phyloP scores from a whole-genome alignment of 2,329 filamentous ascomycete species.

The Metarhizium guizhouense region DNA sequence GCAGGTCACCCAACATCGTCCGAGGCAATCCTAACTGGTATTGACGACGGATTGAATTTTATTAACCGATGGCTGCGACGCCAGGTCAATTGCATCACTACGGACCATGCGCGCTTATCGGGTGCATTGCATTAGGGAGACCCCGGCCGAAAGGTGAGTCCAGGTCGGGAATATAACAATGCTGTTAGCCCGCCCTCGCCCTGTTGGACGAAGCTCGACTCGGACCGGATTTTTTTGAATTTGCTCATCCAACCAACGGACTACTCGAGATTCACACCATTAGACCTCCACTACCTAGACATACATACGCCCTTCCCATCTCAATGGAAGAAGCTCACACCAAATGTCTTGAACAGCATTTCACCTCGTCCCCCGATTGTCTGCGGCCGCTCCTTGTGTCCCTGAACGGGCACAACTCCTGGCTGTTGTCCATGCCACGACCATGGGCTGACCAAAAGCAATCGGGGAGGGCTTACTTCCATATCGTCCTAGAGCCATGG shows the following conservation, averaged over 20 bases:
- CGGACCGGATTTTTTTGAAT: neutral
- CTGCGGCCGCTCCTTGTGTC: conserved; percentile 19
- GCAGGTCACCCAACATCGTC: neutral
- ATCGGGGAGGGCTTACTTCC: conserved; percentile 18
- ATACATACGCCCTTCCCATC: neutral
- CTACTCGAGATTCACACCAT: neutral
- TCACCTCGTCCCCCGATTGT: conserved; percentile 6
- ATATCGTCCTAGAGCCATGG: conserved; percentile 25
- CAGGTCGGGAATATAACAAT: neutral
- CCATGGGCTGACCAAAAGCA: conserved; percentile 13
- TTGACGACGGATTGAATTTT: neutral
- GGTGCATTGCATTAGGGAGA: neutral
- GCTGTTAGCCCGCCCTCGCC: neutral
- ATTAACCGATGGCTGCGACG: neutral
- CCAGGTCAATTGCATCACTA: neutral
- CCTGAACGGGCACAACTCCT: conserved; percentile 25
- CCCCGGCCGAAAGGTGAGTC: neutral
- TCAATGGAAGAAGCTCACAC: conserved; percentile 9
- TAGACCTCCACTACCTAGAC: neutral
- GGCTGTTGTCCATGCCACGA: conserved; percentile 24
- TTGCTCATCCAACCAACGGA: neutral
- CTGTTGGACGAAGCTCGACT: neutral
- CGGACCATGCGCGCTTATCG: neutral
- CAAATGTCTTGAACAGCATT: conserved; percentile 10
- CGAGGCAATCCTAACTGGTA: neutral